phyloP scores from a whole-genome alignment of 2,329 filamentous ascomycete genomes.

The Aspergillus spinulosporus region DNA sequence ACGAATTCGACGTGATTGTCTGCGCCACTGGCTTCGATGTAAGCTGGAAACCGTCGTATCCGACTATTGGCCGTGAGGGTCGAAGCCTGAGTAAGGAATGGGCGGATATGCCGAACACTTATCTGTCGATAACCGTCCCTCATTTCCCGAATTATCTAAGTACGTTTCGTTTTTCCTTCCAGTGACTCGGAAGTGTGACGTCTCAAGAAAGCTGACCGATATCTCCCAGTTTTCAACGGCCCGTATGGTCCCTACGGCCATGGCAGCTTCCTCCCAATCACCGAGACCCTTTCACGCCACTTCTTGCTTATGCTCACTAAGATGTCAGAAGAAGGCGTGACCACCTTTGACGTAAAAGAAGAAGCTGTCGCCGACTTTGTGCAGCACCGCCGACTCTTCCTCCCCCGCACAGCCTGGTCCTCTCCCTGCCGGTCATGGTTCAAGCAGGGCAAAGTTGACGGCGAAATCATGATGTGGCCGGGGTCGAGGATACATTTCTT shows the following conservation, averaged over 20 bases:
- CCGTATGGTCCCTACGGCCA: slow-evolving; percentile 29
- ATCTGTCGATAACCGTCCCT: slow-evolving; percentile 23
- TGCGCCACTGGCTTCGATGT: slow-evolving; percentile 41
- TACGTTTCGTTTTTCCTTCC: neutral
- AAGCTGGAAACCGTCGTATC: slow-evolving; percentile 32
- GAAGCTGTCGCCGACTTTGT: slow-evolving; percentile 10
- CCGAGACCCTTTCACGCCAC: slow-evolving; percentile 20
- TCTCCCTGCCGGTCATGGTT: slow-evolving; percentile 16
- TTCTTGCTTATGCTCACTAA: slow-evolving; percentile 4
- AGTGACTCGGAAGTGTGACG: too few relatives aligned
- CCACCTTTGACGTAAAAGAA: neutral
- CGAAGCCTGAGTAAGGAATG: neutral
- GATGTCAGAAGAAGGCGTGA: neutral
- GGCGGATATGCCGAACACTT: neutral
- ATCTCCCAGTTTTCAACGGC: slow-evolving; percentile 1
- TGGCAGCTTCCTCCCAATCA: slow-evolving; percentile 29
- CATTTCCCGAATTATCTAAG: slow-evolving; percentile 31
- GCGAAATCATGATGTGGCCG: slow-evolving; percentile 24
- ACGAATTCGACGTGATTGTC: slow-evolving; percentile 34
- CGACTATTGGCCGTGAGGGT: neutral
- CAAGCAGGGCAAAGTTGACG: slow-evolving; percentile 16
- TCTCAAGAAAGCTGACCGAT: neutral
- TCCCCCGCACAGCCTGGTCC: slow-evolving; percentile 15
- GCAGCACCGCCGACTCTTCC: slow-evolving; percentile 10
- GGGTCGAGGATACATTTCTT: slow-evolving; percentile 28